Conservation (phyloP, 768 basidiomycete species). For the Psilocybe azurescens region DNA sequence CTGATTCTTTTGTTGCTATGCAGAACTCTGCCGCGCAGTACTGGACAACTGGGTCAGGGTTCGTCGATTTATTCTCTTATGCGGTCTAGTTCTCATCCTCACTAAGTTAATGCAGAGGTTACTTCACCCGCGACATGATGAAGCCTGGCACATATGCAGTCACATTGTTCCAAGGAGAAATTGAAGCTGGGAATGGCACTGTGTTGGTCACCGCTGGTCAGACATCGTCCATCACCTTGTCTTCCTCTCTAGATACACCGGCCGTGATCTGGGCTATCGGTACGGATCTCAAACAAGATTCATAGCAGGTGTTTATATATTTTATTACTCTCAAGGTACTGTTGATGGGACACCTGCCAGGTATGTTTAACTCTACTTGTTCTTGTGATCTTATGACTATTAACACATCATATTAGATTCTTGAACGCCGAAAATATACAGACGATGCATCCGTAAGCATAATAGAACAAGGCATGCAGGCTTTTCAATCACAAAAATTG, state of each 20-base stretch:
- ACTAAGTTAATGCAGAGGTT: constrained; percentile 32
- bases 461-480: neutral
- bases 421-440: constrained; percentile 56
- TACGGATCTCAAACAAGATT: constrained; percentile 10
- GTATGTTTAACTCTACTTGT: constrained; percentile 20
- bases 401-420: constrained; percentile 32
- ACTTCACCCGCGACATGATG: constrained; percentile 48
- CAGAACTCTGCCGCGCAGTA: constrained; percentile 52
- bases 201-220: constrained; percentile 47
- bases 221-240: constrained; percentile 39
- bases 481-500: neutral
- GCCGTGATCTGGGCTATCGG: constrained; percentile 51
- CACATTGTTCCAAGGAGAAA: constrained; percentile 50
- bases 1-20: neutral
- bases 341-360: constrained; percentile 52
- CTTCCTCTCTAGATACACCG: constrained; percentile 37
- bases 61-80: constrained; percentile 11
- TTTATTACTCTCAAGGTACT: constrained; percentile 32
- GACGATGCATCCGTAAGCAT: constrained; percentile 51
- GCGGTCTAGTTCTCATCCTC: neutral
- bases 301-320: neutral
- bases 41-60: constrained; percentile 48
- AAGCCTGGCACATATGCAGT: constrained; percentile 55
- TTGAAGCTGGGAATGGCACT: constrained; percentile 46
- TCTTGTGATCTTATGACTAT: neutral